Base-by-base conservation (phyloP, 1,284 basidiomycete genomes). In the Butyriboletus pseudospeciosus region DNA sequence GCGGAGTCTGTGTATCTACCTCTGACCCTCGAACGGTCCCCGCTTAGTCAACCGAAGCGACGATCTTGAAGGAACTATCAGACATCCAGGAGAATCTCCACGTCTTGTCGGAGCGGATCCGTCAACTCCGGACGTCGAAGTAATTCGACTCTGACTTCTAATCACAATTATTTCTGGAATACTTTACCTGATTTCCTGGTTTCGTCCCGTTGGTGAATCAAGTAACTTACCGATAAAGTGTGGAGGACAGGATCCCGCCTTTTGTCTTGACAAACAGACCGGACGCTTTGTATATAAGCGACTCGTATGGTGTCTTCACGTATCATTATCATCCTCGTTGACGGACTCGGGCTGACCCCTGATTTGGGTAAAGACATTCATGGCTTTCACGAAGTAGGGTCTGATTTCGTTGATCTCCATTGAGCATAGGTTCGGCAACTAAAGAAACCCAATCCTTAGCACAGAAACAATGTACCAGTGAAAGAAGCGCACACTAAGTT, bases 351-450 rank as follows among this genome's bases (percentile, higher is more conserved):
- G 64, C 35, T 74, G 71, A 46, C 72, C 70, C 20, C 68, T 71
- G 7, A 81, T 67, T 50, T 78, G 75, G 14, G 74, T 77, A 41
- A 74, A 66, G 52, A 90, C 75, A 49, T 82, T 79, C 90, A 94
- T 94, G 1, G 90, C 83, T 63, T 86, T 85, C 49, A 91, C 78
- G 63, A 96, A 92, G 76, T 94, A 92, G 3, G 93, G 92, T 47
- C 92, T 81, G 59, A 96, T 86, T 71, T 96, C 94, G 72, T 91
- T 92, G 72, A 97, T 86, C 70, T 97, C 94, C 83, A 95, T 86
- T 0, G 92, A 85, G 53, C 87, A 92, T 26, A 96, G 76, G 63
- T 94, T 92, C 4, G 90, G 85, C 58, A 95, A 78, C 93, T 95
- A 37, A 40, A 25, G 26, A 20, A 26, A 26, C 1, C 10, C 34